phyloP scores from a whole-genome alignment of 2,329 filamentous ascomycete genomes.

The Myriosclerotinia scirpicola region DNA sequence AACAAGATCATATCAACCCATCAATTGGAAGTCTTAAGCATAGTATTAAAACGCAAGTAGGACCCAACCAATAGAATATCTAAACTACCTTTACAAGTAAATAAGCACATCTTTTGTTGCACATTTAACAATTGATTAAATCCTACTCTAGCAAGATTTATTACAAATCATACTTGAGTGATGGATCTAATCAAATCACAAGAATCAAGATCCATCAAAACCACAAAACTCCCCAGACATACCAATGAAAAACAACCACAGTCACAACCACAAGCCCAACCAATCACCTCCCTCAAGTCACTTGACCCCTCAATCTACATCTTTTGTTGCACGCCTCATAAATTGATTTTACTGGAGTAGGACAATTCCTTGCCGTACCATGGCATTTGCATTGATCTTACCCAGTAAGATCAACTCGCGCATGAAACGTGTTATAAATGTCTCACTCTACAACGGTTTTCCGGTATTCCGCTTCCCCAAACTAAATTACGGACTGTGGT shows the following conservation, averaged over 20 bases:
- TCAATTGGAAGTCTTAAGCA: too few species aligned
- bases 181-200: too few species aligned
- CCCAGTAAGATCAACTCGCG: not conserved
- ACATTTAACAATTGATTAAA: not conserved
- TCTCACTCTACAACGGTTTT: not conserved
- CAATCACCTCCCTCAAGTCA: not conserved
- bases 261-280: not conserved
- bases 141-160: not conserved
- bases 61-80: too few species aligned
- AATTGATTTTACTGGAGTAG: slow-evolving; percentile 5
- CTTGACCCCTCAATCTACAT: not conserved
- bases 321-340: slow-evolving; percentile 4
- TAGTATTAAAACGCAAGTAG: too few species aligned
- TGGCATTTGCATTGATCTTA: not conserved
- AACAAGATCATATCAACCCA: too few species aligned
- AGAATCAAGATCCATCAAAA: too few species aligned
- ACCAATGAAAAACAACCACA: too few species aligned
- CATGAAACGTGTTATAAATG: not conserved
- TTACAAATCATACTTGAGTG: too few species aligned
- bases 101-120: not conserved
- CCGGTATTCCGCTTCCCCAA: too few species aligned
- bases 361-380: not conserved
- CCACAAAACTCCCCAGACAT: too few species aligned
- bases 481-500: too few species aligned
- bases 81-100: too few species aligned